Conservation (phyloP, 1,139 yeast genomes). For the Candida albicans region DNA sequence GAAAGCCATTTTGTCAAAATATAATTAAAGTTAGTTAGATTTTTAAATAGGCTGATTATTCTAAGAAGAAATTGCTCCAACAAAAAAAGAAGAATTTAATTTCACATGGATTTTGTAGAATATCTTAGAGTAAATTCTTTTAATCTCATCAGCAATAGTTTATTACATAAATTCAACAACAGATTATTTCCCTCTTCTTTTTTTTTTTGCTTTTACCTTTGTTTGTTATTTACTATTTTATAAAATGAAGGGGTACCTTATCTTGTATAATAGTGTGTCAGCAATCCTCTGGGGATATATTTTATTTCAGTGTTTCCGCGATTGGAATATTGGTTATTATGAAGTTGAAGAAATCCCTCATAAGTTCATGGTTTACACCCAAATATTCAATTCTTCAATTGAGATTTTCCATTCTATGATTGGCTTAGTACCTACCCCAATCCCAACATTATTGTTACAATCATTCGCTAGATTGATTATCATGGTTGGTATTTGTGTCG, state of each 20-base stretch:
- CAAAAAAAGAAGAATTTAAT: neutral
- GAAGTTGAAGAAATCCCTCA: slow-evolving; percentile 24
- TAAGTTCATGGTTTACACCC: slow-evolving; percentile 27
- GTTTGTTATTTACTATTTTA: neutral
- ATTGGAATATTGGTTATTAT: slow-evolving; percentile 12
- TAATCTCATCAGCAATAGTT: neutral
- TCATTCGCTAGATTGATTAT: slow-evolving; percentile 35
- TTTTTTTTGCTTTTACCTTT: neutral
- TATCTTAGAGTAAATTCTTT: neutral
- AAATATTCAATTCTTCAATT: slow-evolving; percentile 28
- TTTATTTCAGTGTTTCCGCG: slow-evolving; percentile 18
- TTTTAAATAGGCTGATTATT: too few relatives aligned
- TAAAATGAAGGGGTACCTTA: slow-evolving; percentile 17
- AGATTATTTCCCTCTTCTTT: neutral
- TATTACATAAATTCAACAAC: neutral
- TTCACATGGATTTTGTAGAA: neutral
- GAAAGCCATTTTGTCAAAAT: slow-evolving; percentile 31
- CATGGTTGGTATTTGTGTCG: slow-evolving; percentile 31
- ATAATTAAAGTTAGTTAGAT: slow-evolving; percentile 12
- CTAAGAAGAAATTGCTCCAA: neutral
- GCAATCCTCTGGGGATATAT: slow-evolving; percentile 69
- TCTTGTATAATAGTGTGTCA: slow-evolving; percentile 62
- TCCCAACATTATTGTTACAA: slow-evolving; percentile 30
- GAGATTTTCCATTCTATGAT: slow-evolving; percentile 28
- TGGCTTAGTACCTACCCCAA: slow-evolving; percentile 34